phyloP scores from a whole-genome alignment of 1,139 yeast species.

The Kodamaea fungicola region DNA sequence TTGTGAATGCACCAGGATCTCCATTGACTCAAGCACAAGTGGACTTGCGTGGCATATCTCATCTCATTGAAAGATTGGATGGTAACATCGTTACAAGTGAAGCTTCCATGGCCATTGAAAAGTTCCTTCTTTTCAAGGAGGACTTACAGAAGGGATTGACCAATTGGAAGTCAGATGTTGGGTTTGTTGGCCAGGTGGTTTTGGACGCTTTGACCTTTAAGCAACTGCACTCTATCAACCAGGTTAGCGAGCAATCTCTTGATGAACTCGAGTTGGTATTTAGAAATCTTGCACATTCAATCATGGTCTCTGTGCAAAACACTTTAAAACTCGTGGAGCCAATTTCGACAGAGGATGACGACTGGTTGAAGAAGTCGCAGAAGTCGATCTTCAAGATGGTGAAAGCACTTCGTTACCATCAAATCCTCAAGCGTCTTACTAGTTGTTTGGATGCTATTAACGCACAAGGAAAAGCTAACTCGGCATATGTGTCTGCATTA shows the following conservation, averaged over 20 bases:
- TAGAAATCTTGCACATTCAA: constrained; percentile 54
- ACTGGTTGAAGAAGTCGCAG: constrained; percentile 60
- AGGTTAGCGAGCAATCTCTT: background rate
- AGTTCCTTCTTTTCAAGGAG: constrained; percentile 17
- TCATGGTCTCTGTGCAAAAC: constrained; percentile 68
- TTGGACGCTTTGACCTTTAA: constrained; percentile 27
- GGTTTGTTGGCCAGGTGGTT: constrained; percentile 49
- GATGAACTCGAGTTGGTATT: constrained; percentile 39
- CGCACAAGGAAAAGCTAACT: constrained; percentile 31
- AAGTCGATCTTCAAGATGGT: constrained; percentile 36
- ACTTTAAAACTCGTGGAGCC: constrained; percentile 28
- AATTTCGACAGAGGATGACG: constrained; percentile 50
- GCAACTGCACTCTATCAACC: background rate
- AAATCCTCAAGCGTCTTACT: constrained; percentile 23
- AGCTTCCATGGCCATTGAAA: constrained; percentile 15
- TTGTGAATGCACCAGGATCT: constrained; percentile 18
- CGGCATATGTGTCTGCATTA: constrained; percentile 41
- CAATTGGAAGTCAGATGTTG: constrained; percentile 24
- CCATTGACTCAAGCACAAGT: constrained; percentile 21
- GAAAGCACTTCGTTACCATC: constrained; percentile 33
- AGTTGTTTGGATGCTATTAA: constrained; percentile 16
- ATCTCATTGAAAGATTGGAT: constrained; percentile 10
- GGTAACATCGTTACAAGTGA: constrained; percentile 13
- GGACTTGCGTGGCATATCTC: constrained; percentile 14
- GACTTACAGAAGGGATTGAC: constrained; percentile 17